These are phyloP conservation scores for Zopfia rhizophila DNA, from an alignment of 2,329 filamentous ascomycete species.

Conservation along the genomic window DNA sequence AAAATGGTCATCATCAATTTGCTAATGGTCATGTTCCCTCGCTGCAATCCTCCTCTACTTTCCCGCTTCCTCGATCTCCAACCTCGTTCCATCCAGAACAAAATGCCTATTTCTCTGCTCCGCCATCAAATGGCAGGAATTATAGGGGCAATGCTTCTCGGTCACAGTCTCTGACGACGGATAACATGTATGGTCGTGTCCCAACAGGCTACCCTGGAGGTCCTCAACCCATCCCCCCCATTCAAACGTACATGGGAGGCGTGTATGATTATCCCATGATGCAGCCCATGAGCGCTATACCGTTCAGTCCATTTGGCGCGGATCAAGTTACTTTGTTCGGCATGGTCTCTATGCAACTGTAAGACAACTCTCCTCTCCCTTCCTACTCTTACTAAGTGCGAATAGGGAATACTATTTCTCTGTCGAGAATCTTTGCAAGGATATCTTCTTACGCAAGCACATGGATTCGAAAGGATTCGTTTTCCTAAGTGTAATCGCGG, in stretches of 20 bases:
- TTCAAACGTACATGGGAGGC: conserved; percentile 62
- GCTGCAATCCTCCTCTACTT: conserved; percentile 42
- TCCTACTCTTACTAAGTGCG: conserved; percentile 41
- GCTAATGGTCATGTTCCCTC: conserved; percentile 52
- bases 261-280: conserved; percentile 68
- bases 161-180: conserved; percentile 71
- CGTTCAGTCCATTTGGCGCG: conserved; percentile 67
- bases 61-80: conserved; percentile 50
- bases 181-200: conserved; percentile 60
- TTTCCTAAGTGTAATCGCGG: conserved; percentile 77
- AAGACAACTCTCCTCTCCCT: conserved; percentile 38
- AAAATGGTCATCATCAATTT: conserved; percentile 49
- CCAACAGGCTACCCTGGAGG: conserved; percentile 43
- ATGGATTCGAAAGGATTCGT: conserved; percentile 98
- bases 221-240: conserved; percentile 51
- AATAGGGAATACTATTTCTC: conserved; percentile 96
- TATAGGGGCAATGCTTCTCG: conserved; percentile 64
- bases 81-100: conserved; percentile 50
- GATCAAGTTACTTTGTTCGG: conserved; percentile 66
- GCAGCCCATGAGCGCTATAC: conserved; percentile 67
- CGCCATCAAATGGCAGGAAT: conserved; percentile 48
- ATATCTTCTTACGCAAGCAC: conserved; percentile 84
- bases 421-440: conserved; percentile 93
- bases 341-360: conserved; percentile 71
- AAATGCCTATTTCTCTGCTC: conserved; percentile 42